phyloP scores from a whole-genome alignment of 2,329 filamentous ascomycete genomes.

The Aspergillus aculeatus region DNA sequence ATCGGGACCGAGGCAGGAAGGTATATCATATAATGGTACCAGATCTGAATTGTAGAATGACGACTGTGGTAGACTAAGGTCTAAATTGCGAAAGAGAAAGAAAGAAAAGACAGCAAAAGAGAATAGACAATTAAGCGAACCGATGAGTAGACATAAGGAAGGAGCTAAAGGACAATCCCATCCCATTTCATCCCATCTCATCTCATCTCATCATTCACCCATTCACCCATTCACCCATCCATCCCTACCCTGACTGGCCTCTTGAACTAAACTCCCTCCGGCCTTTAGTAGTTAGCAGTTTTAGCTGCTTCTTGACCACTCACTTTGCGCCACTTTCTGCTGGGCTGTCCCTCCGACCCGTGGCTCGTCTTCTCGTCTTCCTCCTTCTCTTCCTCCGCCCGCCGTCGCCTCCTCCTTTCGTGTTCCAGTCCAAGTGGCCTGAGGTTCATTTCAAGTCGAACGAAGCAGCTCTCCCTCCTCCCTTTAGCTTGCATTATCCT shows the following conservation, averaged over 20 bases:
- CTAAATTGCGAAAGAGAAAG: neutral
- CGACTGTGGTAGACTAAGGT: neutral
- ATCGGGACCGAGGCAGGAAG: neutral
- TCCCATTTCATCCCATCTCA: too few relatives aligned
- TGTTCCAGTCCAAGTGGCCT: conserved; percentile 15
- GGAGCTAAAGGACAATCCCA: neutral
- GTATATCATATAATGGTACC: neutral
- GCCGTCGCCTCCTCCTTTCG: conserved; percentile 10
- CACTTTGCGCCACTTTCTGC: conserved; percentile 24
- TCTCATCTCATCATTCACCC: too few relatives aligned
- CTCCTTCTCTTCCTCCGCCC: conserved; percentile 9
- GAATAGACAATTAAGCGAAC: conserved; percentile 1
- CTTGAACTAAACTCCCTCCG: conserved; percentile 9
- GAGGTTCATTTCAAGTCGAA: conserved; percentile 15
- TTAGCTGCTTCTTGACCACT: neutral
- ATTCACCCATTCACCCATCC: too few relatives aligned
- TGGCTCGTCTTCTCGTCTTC: conserved; percentile 24
- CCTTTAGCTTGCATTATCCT: conserved; percentile 19
- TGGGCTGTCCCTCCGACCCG: conserved; percentile 21
- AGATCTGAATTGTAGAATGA: neutral
- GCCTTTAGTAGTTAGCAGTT: neutral
- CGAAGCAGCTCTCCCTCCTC: conserved; percentile 9
- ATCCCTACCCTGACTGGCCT: too few relatives aligned
- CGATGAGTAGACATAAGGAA: neutral
- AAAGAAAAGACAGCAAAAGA: neutral